Conservation (phyloP, 2,329 filamentous ascomycete genomes). For the Penicillium nordicum region DNA sequence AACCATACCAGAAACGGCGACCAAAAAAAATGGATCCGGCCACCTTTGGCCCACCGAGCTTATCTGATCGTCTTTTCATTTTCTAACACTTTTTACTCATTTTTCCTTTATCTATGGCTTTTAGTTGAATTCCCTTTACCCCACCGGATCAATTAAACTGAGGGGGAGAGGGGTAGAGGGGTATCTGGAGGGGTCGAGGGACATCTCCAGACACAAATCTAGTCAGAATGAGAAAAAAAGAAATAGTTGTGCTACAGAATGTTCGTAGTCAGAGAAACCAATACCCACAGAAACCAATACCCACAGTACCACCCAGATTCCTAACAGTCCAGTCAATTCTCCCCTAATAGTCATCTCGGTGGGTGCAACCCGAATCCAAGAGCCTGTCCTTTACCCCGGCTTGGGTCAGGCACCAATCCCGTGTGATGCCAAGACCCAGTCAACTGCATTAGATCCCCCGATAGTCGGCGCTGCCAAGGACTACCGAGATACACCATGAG, state of each 20-base stretch:
- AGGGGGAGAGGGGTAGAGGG: slow-evolving; percentile 1
- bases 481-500: background rate
- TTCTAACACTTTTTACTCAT: slow-evolving; percentile 10
- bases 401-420: slow-evolving; percentile 8
- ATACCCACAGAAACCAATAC: background rate
- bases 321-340: background rate
- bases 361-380: background rate
- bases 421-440: slow-evolving; percentile 1
- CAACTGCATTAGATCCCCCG: slow-evolving; percentile 4
- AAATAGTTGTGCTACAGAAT: background rate
- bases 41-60: slow-evolving; percentile 1
- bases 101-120: background rate
- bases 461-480: slow-evolving; percentile 1
- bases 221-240: background rate
- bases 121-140: background rate
- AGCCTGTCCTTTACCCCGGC: background rate
- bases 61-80: slow-evolving; percentile 11
- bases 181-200: background rate
- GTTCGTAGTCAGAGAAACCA: background rate
- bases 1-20: slow-evolving; percentile 10
- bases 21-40: background rate
- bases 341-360: slow-evolving; percentile 1
- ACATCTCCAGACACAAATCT: background rate
- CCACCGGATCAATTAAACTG: background rate
- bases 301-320: background rate